Percentiles rank a stretch among this genome's conserved stretches.
Conservation (phyloP, 177 flowering plant species). For the Tripterygium wilfordii region DNA sequence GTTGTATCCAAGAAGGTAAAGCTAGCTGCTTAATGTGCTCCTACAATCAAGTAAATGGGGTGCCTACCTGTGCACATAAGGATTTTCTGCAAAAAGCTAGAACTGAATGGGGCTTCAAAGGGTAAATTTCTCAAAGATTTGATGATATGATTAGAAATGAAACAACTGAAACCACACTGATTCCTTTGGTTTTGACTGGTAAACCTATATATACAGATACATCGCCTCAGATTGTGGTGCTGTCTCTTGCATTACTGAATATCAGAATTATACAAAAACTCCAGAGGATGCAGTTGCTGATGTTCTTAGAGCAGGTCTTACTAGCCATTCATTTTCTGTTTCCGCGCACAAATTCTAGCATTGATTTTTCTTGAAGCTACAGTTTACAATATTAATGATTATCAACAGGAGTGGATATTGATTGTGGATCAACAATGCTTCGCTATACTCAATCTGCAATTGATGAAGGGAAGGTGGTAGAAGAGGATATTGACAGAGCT, state of each 20-base stretch:
- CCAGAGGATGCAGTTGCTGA: conserved; percentile 84
- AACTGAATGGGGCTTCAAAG: conserved; percentile 78
- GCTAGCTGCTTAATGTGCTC: conserved; percentile 98
- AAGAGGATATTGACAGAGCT: conserved; percentile 72
- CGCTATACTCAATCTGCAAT: conserved; percentile 54
- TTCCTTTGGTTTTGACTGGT: not conserved
- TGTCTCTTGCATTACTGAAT: conserved; percentile 67
- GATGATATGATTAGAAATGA: not conserved
- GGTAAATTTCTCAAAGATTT: conserved; percentile 37
- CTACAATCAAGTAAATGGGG: conserved; percentile 80
- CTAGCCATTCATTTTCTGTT: not conserved
- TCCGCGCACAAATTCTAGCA: not conserved
- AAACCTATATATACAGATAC: conserved; percentile 42
- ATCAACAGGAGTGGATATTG: conserved; percentile 73
- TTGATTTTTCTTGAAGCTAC: not conserved
- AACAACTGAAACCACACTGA: not conserved
- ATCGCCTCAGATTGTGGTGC: conserved; percentile 97
- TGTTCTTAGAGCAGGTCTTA: conserved; percentile 86
- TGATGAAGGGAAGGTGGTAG: conserved; percentile 61
- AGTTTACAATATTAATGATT: too few relatives aligned
- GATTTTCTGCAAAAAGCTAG: conserved; percentile 65
- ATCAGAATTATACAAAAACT: conserved; percentile 51
- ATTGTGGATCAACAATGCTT: conserved; percentile 80
- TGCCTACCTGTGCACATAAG: conserved; percentile 67
- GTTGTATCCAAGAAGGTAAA: conserved; percentile 75